These are phyloP conservation scores for Monosporascus sp. DNA, from an alignment of 2,329 filamentous ascomycete genomes.

Conservation along the genomic window DNA sequence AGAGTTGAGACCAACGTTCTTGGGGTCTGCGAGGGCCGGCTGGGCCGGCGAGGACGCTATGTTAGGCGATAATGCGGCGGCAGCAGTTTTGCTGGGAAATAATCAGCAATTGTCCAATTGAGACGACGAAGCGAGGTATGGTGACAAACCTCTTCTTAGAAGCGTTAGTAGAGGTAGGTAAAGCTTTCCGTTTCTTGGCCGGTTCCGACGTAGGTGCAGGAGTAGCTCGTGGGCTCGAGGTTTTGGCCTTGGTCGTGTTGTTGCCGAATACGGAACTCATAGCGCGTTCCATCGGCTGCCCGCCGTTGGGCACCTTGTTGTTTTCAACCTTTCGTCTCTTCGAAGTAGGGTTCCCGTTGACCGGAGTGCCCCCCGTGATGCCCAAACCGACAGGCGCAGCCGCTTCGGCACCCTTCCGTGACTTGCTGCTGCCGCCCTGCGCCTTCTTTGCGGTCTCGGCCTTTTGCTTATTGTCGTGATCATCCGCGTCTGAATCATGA, in stretches of 20 bases:
- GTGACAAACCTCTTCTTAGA: conserved; percentile 69
- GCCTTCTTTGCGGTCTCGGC: conserved; percentile 55
- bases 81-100: conserved; percentile 24
- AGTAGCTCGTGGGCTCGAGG: conserved; percentile 63
- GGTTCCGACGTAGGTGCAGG: conserved; percentile 51
- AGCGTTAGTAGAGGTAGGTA: conserved; percentile 60
- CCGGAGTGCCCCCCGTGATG: conserved; percentile 50
- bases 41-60: conserved; percentile 72
- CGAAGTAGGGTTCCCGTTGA: conserved; percentile 48
- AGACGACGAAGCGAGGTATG: background rate
- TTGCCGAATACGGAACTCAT: conserved; percentile 52
- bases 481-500: conserved; percentile 75
- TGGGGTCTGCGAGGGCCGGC: conserved; percentile 60
- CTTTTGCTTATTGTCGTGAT: conserved; percentile 49
- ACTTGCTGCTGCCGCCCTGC: conserved; percentile 50
- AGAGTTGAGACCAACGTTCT: conserved; percentile 47
- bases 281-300: conserved; percentile 60
- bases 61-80: conserved; percentile 59
- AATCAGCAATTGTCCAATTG: conserved; percentile 12
- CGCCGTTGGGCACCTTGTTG: conserved; percentile 53
- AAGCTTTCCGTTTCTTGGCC: conserved; percentile 67
- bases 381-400: conserved; percentile 55
- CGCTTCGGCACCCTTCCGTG: conserved; percentile 55
- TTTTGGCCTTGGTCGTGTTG: conserved; percentile 50
- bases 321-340: conserved; percentile 84